phyloP scores from a whole-genome alignment of 2,329 filamentous ascomycete species.

The Ceratocystis destructans region DNA sequence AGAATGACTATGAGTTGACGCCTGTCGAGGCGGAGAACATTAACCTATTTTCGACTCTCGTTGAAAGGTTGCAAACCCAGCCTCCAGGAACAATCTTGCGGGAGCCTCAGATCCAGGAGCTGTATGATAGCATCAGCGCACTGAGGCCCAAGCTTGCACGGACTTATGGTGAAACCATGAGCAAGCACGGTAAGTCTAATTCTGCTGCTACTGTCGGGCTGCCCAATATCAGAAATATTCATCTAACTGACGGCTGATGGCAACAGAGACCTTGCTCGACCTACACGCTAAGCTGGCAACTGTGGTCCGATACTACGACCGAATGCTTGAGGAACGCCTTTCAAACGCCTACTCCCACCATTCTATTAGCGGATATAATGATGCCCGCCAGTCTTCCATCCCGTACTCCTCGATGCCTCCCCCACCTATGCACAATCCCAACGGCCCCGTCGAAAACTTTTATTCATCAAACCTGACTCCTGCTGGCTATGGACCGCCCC shows the following conservation, averaged over 20 bases:
- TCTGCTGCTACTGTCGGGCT: neutral
- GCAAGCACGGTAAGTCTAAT: conserved; percentile 68
- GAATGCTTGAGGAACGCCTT: conserved; percentile 90
- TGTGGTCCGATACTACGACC: conserved; percentile 92
- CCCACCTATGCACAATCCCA: conserved; percentile 34
- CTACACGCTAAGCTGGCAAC: conserved; percentile 90
- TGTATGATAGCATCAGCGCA: conserved; percentile 94
- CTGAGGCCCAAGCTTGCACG: conserved; percentile 84
- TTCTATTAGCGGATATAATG: conserved; percentile 39
- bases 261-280: conserved; percentile 73
- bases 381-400: conserved; percentile 42
- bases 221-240: neutral
- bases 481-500: neutral
- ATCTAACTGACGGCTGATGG: neutral
- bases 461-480: conserved; percentile 45
- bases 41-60: conserved; percentile 84
- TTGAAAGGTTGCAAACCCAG: conserved; percentile 88
- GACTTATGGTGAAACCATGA: conserved; percentile 98
- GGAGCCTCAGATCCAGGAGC: conserved; percentile 92
- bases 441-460: conserved; percentile 58
- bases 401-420: conserved; percentile 58
- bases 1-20: conserved; percentile 89
- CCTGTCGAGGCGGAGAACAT: conserved; percentile 95
- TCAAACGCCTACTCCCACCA: conserved; percentile 87
- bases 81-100: conserved; percentile 90